Percentiles rank a stretch among this genome's conserved stretches.
Conservation (phyloP, 2,329 filamentous ascomycete species). For the Emericellopsis atlantica region DNA sequence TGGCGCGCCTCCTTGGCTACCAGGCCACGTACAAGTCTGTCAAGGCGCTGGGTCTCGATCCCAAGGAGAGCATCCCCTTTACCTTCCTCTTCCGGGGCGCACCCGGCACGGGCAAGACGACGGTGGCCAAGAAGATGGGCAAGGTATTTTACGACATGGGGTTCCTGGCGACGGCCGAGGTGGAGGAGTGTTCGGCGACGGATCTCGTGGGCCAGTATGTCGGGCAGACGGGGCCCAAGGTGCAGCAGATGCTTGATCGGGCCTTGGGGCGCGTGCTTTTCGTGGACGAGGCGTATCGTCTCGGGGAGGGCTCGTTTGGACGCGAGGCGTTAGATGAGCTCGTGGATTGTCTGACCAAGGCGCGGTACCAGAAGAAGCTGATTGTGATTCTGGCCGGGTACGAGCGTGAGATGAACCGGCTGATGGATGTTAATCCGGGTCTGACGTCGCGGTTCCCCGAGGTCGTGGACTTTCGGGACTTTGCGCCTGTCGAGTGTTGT, state of each 20-base stretch:
- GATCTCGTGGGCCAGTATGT: slow-evolving; percentile 58
- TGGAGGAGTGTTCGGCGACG: slow-evolving; percentile 53
- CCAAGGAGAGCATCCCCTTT: slow-evolving; percentile 41
- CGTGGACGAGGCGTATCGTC: slow-evolving; percentile 60
- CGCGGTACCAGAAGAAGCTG: slow-evolving; percentile 31
- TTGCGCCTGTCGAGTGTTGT: slow-evolving; percentile 28
- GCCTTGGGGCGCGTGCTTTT: slow-evolving; percentile 56
- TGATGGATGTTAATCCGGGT: slow-evolving; percentile 49
- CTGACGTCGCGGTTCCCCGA: slow-evolving; percentile 55
- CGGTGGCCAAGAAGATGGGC: slow-evolving; percentile 61
- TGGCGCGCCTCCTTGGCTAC: slow-evolving; percentile 36
- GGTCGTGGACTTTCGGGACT: slow-evolving; percentile 37
- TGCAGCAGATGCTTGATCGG: slow-evolving; percentile 41
- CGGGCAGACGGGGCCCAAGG: slow-evolving; percentile 59
- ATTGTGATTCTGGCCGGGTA: slow-evolving; percentile 61
- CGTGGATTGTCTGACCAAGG: slow-evolving; percentile 39
- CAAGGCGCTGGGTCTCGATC: slow-evolving; percentile 29
- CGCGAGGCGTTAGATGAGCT: slow-evolving; percentile 42
- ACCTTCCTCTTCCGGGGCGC: slow-evolving; percentile 56
- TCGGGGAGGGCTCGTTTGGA: slow-evolving; percentile 42
- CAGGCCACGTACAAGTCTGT: slow-evolving; percentile 29
- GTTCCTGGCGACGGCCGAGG: slow-evolving; percentile 44
- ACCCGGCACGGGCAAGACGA: slow-evolving; percentile 62
- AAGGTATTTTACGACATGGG: slow-evolving; percentile 66
- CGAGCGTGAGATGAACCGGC: slow-evolving; percentile 48